These are phyloP conservation scores for Carex parvula DNA, from an alignment of 176 grass and related monocot species.

Conservation along the genomic window DNA sequence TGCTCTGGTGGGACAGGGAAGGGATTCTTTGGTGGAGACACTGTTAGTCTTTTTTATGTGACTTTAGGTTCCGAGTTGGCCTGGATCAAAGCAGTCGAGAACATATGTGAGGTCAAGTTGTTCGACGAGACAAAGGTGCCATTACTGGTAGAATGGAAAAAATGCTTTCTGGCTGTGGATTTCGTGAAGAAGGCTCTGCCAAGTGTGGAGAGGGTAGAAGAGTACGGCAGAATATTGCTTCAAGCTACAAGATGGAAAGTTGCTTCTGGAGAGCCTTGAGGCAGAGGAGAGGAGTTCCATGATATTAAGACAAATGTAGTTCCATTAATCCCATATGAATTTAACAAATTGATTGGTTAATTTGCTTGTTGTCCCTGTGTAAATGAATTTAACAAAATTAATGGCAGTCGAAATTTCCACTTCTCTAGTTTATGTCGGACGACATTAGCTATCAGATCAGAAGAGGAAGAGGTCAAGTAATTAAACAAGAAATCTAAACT, in stretches of 20 bases:
- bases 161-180: slow-evolving; percentile 25
- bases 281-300: too few species aligned
- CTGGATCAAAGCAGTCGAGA: slow-evolving; percentile 25
- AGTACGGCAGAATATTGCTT: not conserved
- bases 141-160: slow-evolving; percentile 26
- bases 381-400: too few species aligned
- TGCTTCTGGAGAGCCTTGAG: too few species aligned
- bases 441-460: too few species aligned
- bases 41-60: slow-evolving; percentile 38
- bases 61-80: slow-evolving; percentile 31
- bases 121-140: slow-evolving; percentile 24
- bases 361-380: too few species aligned
- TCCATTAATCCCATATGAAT: not conserved
- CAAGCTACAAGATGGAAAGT: too few species aligned
- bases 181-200: slow-evolving; percentile 19
- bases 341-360: too few species aligned
- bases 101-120: slow-evolving; percentile 16
- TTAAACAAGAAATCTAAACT: too few species aligned
- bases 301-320: too few species aligned
- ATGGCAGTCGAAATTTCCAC: too few species aligned
- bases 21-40: slow-evolving; percentile 6
- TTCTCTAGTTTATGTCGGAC: too few species aligned
- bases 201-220: slow-evolving; percentile 21
- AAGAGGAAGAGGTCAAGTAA: too few species aligned
- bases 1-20: not conserved